phyloP scores from a whole-genome alignment of 108 stramenopile species.

The Cyclostephanos tholiformis region DNA sequence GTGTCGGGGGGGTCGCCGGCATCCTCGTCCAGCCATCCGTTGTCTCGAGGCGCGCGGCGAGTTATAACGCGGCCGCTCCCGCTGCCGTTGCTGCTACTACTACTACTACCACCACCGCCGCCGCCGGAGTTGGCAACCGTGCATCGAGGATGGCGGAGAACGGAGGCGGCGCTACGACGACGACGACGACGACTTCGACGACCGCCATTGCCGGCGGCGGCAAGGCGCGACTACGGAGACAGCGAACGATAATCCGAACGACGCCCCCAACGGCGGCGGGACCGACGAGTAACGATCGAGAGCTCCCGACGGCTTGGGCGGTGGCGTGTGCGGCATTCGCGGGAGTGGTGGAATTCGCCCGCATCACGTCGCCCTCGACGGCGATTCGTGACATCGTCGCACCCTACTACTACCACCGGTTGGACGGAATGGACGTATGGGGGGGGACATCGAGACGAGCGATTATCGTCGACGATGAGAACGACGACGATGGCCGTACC shows the following conservation, averaged over 20 bases:
- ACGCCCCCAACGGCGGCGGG: constrained; percentile 12
- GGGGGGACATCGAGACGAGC: too few relatives aligned
- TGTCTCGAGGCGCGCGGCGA: not conserved
- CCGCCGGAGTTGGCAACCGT: too few relatives aligned
- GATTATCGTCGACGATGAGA: constrained; percentile 4
- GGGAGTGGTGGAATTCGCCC: constrained; percentile 40
- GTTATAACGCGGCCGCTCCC: too few relatives aligned
- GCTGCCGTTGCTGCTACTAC: not conserved
- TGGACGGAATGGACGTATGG: too few relatives aligned
- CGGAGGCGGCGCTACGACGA: not conserved
- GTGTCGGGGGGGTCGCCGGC: not conserved
- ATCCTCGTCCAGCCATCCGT: not conserved
- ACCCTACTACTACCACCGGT: too few relatives aligned
- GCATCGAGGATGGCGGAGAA: too few relatives aligned
- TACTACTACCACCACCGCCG: not conserved
- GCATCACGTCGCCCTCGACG: constrained; percentile 29
- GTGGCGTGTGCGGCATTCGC: constrained; percentile 54
- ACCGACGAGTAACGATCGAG: constrained; percentile 26
- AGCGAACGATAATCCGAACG: constrained; percentile 15
- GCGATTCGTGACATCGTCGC: constrained; percentile 1
- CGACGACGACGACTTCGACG: too few relatives aligned
- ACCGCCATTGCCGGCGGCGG: not conserved
- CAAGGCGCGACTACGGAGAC: constrained; percentile 13
- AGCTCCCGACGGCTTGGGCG: constrained; percentile 49
- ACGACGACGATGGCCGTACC: not conserved